Evolutionary conservation across 2,329 filamentous ascomycete genomes (phyloP).

Genomic region (Cladosporium oxysporum): DNA sequence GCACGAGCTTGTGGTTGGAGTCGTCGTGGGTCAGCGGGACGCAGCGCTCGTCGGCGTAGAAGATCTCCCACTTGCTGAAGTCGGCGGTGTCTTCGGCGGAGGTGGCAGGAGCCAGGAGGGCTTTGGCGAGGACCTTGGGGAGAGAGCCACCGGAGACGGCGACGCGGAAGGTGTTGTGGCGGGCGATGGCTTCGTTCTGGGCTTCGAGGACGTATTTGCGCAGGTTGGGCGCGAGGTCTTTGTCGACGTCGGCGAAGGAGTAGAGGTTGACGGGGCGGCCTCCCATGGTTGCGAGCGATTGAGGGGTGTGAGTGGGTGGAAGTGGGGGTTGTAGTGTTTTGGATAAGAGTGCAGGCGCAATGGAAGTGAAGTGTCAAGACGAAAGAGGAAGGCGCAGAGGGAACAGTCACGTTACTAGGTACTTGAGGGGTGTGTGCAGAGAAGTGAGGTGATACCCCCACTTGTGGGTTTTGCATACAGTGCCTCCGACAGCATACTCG

Average conservation of each 20-base stretch:
- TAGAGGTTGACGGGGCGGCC: constrained; percentile 63
- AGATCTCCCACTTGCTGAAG: constrained; percentile 93
- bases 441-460: constrained; percentile 7
- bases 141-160: constrained; percentile 93
- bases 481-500: not conserved
- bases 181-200: constrained; percentile 76
- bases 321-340: not conserved
- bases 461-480: constrained; percentile 7
- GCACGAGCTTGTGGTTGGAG: constrained; percentile 89
- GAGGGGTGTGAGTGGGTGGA: not conserved
- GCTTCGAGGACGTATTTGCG: constrained; percentile 79
- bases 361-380: constrained; percentile 10
- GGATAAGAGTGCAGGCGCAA: not conserved
- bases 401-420: constrained; percentile 16
- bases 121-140: constrained; percentile 81
- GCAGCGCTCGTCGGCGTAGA: constrained; percentile 96
- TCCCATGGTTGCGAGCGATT: constrained; percentile 31
- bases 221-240: constrained; percentile 72
- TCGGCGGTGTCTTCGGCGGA: constrained; percentile 58
- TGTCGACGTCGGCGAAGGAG: constrained; percentile 71
- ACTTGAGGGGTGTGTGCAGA: constrained; percentile 4
- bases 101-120: constrained; percentile 62
- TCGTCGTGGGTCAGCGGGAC: constrained; percentile 89
- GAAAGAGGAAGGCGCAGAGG: constrained; percentile 7
- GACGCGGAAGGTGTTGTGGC: constrained; percentile 85